These are phyloP conservation scores for Fusarium zealandicum DNA, from an alignment of 2,329 filamentous ascomycete genomes.

Conservation along the genomic window DNA sequence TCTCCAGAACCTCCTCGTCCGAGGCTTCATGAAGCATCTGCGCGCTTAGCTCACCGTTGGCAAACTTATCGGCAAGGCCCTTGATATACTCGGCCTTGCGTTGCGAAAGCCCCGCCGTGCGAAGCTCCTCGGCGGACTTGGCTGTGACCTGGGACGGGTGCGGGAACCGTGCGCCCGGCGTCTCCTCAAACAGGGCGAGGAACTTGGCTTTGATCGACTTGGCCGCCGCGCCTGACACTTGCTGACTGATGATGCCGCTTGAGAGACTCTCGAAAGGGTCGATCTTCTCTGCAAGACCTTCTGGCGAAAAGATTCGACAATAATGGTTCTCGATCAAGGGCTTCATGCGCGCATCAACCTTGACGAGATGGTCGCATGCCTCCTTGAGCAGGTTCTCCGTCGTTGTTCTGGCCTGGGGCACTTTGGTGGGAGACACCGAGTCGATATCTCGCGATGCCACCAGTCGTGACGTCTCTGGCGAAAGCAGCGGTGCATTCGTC, in stretches of 20 bases:
- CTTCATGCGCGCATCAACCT: conserved; percentile 74
- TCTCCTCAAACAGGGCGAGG: conserved; percentile 69
- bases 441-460: conserved; percentile 58
- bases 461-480: conserved; percentile 71
- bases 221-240: conserved; percentile 92
- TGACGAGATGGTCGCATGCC: conserved; percentile 77
- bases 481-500: conserved; percentile 76
- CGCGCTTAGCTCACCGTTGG: conserved; percentile 75
- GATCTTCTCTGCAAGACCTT: conserved; percentile 81
- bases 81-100: conserved; percentile 95
- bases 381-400: conserved; percentile 76
- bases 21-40: conserved; percentile 77
- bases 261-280: conserved; percentile 87
- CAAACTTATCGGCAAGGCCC: conserved; percentile 85
- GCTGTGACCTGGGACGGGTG: conserved; percentile 75
- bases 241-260: conserved; percentile 93
- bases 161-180: conserved; percentile 65
- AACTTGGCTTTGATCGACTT: conserved; percentile 89
- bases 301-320: conserved; percentile 81
- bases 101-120: conserved; percentile 87
- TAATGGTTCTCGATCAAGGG: conserved; percentile 75
- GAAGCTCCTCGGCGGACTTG: conserved; percentile 70
- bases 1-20: conserved; percentile 86
- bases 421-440: conserved; percentile 56
- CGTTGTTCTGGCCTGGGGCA: conserved; percentile 54